Conservation (phyloP, 352 stramenopile species). For the Halophytophthora batemanensis region DNA sequence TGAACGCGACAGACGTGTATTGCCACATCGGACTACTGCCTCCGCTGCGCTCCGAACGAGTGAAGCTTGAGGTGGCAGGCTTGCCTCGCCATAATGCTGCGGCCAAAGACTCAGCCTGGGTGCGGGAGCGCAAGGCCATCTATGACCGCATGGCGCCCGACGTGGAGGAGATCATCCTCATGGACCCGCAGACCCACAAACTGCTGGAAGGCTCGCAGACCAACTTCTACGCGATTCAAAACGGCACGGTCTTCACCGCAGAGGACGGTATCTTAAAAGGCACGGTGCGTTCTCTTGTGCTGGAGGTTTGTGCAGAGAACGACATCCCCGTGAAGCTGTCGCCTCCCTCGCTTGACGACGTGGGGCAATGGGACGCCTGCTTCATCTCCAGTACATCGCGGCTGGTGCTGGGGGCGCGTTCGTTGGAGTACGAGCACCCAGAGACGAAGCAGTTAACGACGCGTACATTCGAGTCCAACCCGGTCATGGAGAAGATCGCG, state of each 20-base stretch:
- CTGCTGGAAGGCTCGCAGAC: conserved; percentile 81
- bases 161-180: conserved; percentile 81
- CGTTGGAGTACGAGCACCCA: conserved; percentile 48
- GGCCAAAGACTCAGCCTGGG: conserved; percentile 75
- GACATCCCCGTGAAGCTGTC: conserved; percentile 51
- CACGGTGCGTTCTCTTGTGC: conserved; percentile 68
- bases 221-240: conserved; percentile 75
- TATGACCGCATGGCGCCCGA: conserved; percentile 64
- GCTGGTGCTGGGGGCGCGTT: conserved; percentile 57
- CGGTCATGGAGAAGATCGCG: conserved; percentile 45
- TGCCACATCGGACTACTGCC: conserved; percentile 76
- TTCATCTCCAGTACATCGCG: conserved; percentile 86
- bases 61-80: conserved; percentile 71
- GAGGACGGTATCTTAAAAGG: conserved; percentile 74
- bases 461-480: conserved; percentile 31
- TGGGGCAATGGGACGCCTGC: conserved; percentile 67
- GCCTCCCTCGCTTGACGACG: conserved; percentile 47
- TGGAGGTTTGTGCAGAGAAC: conserved; percentile 57
- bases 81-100: conserved; percentile 67
- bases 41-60: conserved; percentile 48
- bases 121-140: conserved; percentile 69
- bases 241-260: conserved; percentile 56
- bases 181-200: conserved; percentile 56
- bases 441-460: conserved; percentile 22
- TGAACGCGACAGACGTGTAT: conserved; percentile 50